A percentile compares a stretch with the other conserved stretches of the same genome.
Evolutionary conservation across 495 filamentous ascomycete genomes (phyloP).

Genomic region (Aspergillus taichungensis): DNA sequence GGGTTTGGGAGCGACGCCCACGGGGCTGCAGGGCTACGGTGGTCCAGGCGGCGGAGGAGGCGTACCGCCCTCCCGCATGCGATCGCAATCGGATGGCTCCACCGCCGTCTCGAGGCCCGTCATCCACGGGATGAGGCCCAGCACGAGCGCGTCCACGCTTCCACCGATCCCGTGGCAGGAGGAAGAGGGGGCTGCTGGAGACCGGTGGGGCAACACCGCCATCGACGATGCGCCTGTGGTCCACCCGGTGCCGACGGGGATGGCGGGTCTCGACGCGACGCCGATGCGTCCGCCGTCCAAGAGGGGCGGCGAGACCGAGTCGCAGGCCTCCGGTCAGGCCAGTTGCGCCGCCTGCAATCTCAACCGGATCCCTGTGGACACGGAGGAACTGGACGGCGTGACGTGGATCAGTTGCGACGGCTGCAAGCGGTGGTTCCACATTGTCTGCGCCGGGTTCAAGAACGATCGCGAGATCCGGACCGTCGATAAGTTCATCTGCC

Average conservation of each 20-base stretch:
- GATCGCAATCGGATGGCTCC: conserved; percentile 40
- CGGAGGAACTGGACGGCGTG: conserved; percentile 42
- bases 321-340: conserved; percentile 26
- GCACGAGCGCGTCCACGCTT: conserved; percentile 33
- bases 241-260: too few relatives aligned
- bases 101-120: conserved; percentile 31
- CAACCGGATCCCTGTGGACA: conserved; percentile 35
- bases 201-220: background rate
- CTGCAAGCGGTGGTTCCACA: conserved; percentile 69
- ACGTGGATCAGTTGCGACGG: conserved; percentile 71
- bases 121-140: conserved; percentile 30
- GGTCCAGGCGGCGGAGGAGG: conserved; percentile 7
- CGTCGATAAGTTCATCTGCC: conserved; percentile 67
- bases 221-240: conserved; percentile 4
- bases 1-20: conserved; percentile 12
- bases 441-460: conserved; percentile 63
- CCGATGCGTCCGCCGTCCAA: conserved; percentile 15
- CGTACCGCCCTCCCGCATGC: conserved; percentile 30
- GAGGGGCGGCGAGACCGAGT: conserved; percentile 20
- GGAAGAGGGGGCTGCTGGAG: conserved; percentile 14
- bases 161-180: conserved; percentile 32
- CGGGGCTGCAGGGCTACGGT: conserved; percentile 6
- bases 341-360: conserved; percentile 44
- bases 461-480: conserved; percentile 58
- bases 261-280: background rate